Percentiles rank a stretch among this genome's conserved stretches.
phyloP scores from a whole-genome alignment of 345 rosid species.

The Dipteronia dyeriana region DNA sequence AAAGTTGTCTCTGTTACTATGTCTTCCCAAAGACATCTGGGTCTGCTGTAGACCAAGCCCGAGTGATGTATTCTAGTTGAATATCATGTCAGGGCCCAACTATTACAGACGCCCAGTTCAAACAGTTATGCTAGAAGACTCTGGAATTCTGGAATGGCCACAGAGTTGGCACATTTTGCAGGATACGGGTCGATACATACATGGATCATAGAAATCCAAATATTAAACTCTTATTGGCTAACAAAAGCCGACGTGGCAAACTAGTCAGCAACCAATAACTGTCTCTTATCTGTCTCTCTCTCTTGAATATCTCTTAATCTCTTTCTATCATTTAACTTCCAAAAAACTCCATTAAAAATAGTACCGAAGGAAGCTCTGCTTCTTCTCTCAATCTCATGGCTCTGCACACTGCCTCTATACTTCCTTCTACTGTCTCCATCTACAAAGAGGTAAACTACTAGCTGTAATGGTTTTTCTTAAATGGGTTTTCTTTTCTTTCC shows the following conservation, averaged over 20 bases:
- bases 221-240: constrained; percentile 39
- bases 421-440: constrained; percentile 39
- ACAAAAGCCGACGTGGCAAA: not conserved
- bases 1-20: not conserved
- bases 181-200: not conserved
- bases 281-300: constrained; percentile 36
- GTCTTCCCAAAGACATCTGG: not conserved
- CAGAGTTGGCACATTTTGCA: not conserved
- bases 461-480: not conserved
- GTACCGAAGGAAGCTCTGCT: not conserved
- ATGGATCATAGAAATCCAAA: constrained; percentile 38
- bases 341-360: not conserved
- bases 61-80: not conserved
- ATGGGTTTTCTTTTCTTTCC: no score
- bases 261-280: constrained; percentile 7
- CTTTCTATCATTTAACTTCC: not conserved
- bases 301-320: no score
- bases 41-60: no score
- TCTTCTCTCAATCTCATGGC: constrained; percentile 30
- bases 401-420: constrained; percentile 47
- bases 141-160: not conserved
- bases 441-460: constrained; percentile 40
- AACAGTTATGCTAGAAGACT: not conserved
- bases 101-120: not conserved
- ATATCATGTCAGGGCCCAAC: not conserved